Conservation (phyloP, 306 rosid genomes). For the cucumber (Cucumis sativus) region DNA sequence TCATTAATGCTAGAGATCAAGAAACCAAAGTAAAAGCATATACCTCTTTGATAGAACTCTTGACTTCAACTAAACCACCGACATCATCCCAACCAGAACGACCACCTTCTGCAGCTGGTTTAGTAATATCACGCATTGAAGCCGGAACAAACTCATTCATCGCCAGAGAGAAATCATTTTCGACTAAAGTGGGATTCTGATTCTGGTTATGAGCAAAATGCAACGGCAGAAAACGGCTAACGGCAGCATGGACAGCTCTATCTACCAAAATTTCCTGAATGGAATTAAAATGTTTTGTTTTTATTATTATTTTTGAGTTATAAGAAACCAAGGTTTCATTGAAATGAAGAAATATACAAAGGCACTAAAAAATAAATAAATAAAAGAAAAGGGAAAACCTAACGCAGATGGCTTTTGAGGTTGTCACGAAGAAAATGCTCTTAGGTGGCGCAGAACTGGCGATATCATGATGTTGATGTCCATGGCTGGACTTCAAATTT, state of each 20-base stretch:
- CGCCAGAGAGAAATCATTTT: conserved; percentile 74
- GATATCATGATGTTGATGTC: no score
- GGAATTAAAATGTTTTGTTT: neutral
- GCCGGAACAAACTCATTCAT: conserved; percentile 89
- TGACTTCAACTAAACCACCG: conserved; percentile 84
- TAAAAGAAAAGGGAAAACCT: no score
- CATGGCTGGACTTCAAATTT: no score
- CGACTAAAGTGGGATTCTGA: conserved; percentile 47
- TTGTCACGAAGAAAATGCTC: no score
- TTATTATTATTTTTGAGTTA: no score
- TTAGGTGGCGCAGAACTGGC: no score
- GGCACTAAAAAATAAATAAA: no score
- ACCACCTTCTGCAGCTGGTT: conserved; percentile 60
- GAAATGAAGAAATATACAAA: no score
- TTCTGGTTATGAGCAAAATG: conserved; percentile 19
- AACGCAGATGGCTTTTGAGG: no score
- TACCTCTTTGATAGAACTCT: conserved; percentile 78
- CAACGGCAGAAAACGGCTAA: conserved; percentile 53
- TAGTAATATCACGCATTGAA: conserved; percentile 89
- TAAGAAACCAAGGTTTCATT: no score
- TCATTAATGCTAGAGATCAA: neutral
- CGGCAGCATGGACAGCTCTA: conserved; percentile 85
- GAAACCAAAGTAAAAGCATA: neutral
- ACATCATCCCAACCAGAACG: conserved; percentile 95
- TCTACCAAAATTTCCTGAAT: conserved; percentile 87